Evolutionary conservation across 371 early-diverging fungal species (phyloP), one percentile per base, ranked within the genome.

Genomic region (Thermomucor indicae-seudaticae): DNA sequence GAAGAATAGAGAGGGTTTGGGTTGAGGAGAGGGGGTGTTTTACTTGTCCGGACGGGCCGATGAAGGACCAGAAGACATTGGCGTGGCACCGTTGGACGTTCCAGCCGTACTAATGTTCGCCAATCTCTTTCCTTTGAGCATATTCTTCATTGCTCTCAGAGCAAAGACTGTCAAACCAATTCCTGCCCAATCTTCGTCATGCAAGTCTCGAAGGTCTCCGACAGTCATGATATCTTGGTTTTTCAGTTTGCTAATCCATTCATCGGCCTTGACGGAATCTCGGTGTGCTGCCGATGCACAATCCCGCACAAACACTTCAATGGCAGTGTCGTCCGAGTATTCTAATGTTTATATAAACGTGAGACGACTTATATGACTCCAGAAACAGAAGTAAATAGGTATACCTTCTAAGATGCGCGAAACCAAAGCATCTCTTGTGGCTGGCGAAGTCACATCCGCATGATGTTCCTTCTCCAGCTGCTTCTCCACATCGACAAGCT

Each of bases 91-190:
- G 11, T 38, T 38, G 50, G 16, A 17, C 16, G 28, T 39, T 28
- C 17, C 25, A 24, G 17, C 41, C 27, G 41, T 45, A 23, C 49
- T 43, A 19, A 49, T 49, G 22, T 28, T 51, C 54, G 58, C 51
- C 16, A 56, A 49, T 31, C 64, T 59, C 48, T 69, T 81, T 24
- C 88, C 88, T 55, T 77, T 69, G 10, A 89, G 64, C 56, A 81
- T 82, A 57, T 90, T 90, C 65, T 91, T 90, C 44, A 93, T 68
- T 1, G 91, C 89, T 43, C 96, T 80, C 14, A 80, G 65, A 6
- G 93, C 91, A 80, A 93, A 93, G 4, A 95, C 93, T 1, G 94
- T 92, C 49, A 95, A 64, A 6, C 85, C 87, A 43, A 85, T 72
- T 1, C 79, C 80, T 25, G 78, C 72, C 91, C 91, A 91, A 58